A percentile compares a stretch with the other conserved stretches of the same genome.
Evolutionary conservation across 345 rosid genomes (phyloP).

Genomic region (Zanthoxylum bungeanum): DNA sequence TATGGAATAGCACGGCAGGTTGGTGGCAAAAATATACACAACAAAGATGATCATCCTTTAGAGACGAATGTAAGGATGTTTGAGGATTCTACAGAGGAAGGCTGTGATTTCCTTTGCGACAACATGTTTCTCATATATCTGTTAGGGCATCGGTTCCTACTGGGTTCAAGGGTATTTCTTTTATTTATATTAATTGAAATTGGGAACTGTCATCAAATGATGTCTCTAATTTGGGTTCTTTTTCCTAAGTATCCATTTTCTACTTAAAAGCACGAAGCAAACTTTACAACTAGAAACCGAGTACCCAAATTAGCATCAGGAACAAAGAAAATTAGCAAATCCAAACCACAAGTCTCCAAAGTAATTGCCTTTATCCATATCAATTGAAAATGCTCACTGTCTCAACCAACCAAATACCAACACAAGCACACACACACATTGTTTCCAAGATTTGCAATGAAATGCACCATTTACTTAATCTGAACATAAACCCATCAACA

Average conservation of each 20-base stretch:
- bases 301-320: not conserved
- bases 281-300: not conserved
- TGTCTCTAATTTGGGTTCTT: too few species aligned
- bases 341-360: not conserved
- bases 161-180: too few species aligned
- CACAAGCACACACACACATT: not conserved
- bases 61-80: too few species aligned
- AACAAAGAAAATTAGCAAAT: not conserved
- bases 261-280: not conserved
- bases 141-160: too few species aligned
- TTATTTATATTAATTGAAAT: too few species aligned
- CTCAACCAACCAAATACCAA: not conserved
- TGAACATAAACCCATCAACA: not conserved
- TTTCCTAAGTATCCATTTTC: not conserved
- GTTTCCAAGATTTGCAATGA: not conserved
- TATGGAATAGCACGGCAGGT: not conserved
- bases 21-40: not conserved
- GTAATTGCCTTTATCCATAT: not conserved
- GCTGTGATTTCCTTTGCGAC: too few species aligned
- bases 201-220: too few species aligned
- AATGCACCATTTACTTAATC: not conserved
- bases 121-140: too few species aligned
- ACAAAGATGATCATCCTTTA: not conserved
- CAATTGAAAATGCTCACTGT: not conserved
- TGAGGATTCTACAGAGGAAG: too few species aligned